phyloP scores from a whole-genome alignment of 2,329 filamentous ascomycete genomes.

The Talaromyces atroroseus region DNA sequence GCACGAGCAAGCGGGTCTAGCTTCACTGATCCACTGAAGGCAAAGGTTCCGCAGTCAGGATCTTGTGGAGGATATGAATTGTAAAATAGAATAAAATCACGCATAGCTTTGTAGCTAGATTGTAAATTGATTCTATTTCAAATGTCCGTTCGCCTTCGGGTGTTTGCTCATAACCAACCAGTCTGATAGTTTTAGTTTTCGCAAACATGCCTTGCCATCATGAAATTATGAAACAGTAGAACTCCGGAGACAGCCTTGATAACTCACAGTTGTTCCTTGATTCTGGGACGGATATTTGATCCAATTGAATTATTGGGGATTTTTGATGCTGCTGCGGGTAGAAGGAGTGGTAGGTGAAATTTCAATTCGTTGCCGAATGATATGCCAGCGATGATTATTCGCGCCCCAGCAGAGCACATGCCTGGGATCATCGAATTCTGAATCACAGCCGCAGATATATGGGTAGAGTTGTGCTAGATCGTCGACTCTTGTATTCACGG shows the following conservation, averaged over 20 bases:
- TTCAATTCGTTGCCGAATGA: background rate
- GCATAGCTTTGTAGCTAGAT: background rate
- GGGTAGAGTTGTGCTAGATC: background rate
- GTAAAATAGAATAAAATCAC: background rate
- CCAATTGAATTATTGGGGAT: background rate
- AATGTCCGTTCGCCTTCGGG: background rate
- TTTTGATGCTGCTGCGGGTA: background rate
- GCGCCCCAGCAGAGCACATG: background rate
- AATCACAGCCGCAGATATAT: background rate
- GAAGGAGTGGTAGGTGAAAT: too few species aligned
- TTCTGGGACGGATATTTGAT: background rate
- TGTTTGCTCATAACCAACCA: background rate
- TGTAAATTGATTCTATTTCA: background rate
- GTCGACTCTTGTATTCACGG: background rate
- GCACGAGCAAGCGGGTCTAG: conserved; percentile 11
- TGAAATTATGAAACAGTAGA: background rate
- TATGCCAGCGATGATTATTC: background rate
- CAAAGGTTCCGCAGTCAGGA: background rate
- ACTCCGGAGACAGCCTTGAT: background rate
- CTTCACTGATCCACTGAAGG: background rate
- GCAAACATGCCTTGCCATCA: background rate
- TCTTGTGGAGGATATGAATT: background rate
- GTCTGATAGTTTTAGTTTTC: background rate
- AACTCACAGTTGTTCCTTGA: background rate
- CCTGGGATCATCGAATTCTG: background rate